Conservation (phyloP, 805 yeast genomes). For the Komagataella kurtzmanii region DNA sequence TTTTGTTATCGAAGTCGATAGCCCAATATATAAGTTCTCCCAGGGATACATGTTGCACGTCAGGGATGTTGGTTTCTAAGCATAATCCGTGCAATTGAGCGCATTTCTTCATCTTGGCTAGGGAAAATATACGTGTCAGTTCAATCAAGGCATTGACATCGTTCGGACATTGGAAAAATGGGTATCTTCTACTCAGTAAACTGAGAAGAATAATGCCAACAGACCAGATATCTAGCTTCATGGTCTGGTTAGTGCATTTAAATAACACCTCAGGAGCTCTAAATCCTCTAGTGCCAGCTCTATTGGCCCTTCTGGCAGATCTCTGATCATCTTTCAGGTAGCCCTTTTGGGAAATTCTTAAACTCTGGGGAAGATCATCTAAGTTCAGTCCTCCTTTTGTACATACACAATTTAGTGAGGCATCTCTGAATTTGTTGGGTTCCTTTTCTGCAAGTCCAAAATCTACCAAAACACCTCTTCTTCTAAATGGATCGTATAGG, state of each 20-base stretch:
- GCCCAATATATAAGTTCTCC: slow-evolving; percentile 29
- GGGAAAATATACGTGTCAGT: slow-evolving; percentile 69
- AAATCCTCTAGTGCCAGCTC: slow-evolving; percentile 95
- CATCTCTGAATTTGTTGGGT: slow-evolving; percentile 14
- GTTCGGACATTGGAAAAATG: slow-evolving; percentile 88
- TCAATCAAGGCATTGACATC: slow-evolving; percentile 88
- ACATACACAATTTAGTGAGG: slow-evolving; percentile 40
- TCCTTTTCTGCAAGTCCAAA: slow-evolving; percentile 81
- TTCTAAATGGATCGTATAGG: slow-evolving; percentile 48
- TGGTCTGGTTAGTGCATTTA: slow-evolving; percentile 73
- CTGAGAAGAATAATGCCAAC: slow-evolving; percentile 83
- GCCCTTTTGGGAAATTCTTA: slow-evolving; percentile 35
- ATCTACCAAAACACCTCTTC: slow-evolving; percentile 77
- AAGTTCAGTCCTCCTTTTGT: slow-evolving; percentile 20
- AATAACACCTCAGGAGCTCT: slow-evolving; percentile 88
- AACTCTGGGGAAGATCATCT: slow-evolving; percentile 18
- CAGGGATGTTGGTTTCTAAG: slow-evolving; percentile 50
- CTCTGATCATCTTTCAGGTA: slow-evolving; percentile 81
- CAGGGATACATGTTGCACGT: slow-evolving; percentile 23
- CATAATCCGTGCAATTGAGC: slow-evolving; percentile 85
- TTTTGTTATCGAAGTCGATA: slow-evolving; percentile 28
- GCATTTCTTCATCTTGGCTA: slow-evolving; percentile 53
- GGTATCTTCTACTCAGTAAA: slow-evolving; percentile 67
- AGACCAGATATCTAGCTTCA: slow-evolving; percentile 83
- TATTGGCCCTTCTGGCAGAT: slow-evolving; percentile 83